These are phyloP conservation scores for Mucor indicus DNA, from an alignment of 371 early-diverging fungal genomes.

Conservation along the genomic window DNA sequence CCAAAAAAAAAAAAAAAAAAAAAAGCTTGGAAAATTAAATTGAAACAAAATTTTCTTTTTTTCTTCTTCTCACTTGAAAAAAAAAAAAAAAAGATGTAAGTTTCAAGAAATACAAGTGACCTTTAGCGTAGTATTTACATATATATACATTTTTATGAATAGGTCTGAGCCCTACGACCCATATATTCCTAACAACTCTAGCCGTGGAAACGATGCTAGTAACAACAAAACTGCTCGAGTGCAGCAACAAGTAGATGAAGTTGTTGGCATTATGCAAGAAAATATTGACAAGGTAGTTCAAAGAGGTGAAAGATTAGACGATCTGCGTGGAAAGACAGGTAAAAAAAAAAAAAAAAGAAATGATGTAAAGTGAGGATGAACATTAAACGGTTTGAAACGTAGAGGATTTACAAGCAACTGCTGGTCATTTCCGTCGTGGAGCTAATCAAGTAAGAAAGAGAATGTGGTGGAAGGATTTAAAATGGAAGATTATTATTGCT, in stretches of 20 bases:
- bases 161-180: slow-evolving; percentile 43
- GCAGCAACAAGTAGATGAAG: slow-evolving; percentile 88
- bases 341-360: slow-evolving; percentile 37
- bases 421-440: slow-evolving; percentile 80
- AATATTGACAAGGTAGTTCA: slow-evolving; percentile 91
- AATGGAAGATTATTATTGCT: slow-evolving; percentile 85
- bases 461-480: slow-evolving; percentile 96
- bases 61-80: no score
- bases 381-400: no score
- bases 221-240: slow-evolving; percentile 61
- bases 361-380: not conserved
- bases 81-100: no score
- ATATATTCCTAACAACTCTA: slow-evolving; percentile 33
- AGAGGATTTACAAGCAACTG: slow-evolving; percentile 80
- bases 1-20: no score
- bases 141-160: no score
- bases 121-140: no score
- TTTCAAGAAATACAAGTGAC: no score
- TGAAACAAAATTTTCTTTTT: no score
- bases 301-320: slow-evolving; percentile 86
- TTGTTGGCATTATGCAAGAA: slow-evolving; percentile 94
- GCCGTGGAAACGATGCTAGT: slow-evolving; percentile 45
- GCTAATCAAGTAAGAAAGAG: slow-evolving; percentile 75
- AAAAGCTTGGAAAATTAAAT: no score
- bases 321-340: slow-evolving; percentile 81